Percentiles rank a stretch among this genome's conserved stretches.
These are phyloP conservation scores for Arctium minus DNA, from an alignment of 129 eudicot genomes.

Conservation along the genomic window DNA sequence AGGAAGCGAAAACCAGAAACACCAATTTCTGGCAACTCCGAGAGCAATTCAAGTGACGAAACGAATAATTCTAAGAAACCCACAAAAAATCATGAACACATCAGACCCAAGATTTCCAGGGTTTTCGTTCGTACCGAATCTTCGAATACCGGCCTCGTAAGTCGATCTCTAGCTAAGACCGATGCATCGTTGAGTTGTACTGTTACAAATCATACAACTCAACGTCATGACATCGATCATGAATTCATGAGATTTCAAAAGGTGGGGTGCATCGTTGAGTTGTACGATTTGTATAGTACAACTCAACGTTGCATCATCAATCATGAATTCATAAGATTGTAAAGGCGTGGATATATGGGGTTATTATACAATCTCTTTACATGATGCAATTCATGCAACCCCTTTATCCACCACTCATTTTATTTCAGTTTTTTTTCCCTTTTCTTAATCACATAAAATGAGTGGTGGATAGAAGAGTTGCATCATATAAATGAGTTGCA, in stretches of 20 bases:
- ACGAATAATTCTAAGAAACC: conserved; percentile 45
- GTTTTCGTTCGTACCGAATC: conserved; percentile 44
- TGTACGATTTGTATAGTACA: too few relatives aligned
- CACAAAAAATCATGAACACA: conserved; percentile 36
- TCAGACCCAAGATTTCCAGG: conserved; percentile 49
- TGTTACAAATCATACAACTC: not conserved
- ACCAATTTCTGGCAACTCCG: conserved; percentile 28
- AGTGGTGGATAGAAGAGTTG: too few relatives aligned
- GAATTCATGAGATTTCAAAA: not conserved
- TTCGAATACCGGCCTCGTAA: conserved; percentile 66
- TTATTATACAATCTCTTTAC: too few relatives aligned
- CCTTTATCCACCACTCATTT: too few relatives aligned
- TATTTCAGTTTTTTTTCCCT: too few relatives aligned
- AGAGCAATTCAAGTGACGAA: conserved; percentile 63
- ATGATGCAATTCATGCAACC: too few relatives aligned
- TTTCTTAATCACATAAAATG: too few relatives aligned
- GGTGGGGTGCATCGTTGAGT: not conserved
- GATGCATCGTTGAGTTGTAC: not conserved
- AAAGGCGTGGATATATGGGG: too few relatives aligned
- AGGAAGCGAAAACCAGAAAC: conserved; percentile 40
- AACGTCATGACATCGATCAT: not conserved
- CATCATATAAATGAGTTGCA: too few relatives aligned
- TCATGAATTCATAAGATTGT: too few relatives aligned
- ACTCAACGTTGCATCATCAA: too few relatives aligned
- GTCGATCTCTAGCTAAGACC: conserved; percentile 1